Evolutionary conservation across 768 basidiomycete genomes (phyloP).

Genomic region (Auricularia sp.): DNA sequence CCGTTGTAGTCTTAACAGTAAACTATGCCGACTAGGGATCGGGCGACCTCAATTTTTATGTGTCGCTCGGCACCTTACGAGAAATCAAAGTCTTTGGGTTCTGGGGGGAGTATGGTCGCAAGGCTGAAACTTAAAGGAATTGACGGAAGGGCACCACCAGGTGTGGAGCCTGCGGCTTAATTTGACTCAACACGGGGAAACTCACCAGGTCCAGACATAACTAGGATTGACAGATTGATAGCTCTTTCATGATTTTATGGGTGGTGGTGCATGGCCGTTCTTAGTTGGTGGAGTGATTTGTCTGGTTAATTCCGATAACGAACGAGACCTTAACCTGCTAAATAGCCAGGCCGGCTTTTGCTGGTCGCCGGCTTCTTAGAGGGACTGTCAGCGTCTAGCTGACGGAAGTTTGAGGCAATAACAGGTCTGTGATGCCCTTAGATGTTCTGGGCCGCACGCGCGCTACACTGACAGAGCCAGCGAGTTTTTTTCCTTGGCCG

Average conservation of each 20-base stretch:
- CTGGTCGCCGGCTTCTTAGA: conserved; percentile 76
- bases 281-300: conserved; percentile 91
- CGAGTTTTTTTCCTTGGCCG: conserved; percentile 27
- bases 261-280: conserved; percentile 86
- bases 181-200: too few species aligned
- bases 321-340: conserved; percentile 91
- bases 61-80: too few species aligned
- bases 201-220: too few species aligned
- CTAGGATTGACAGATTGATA: too few species aligned
- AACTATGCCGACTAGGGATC: too few species aligned
- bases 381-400: conserved; percentile 73
- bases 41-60: too few species aligned
- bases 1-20: too few species aligned
- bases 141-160: conserved; percentile 78
- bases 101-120: conserved; percentile 68
- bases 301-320: conserved; percentile 95
- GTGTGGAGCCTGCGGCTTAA: conserved; percentile 73
- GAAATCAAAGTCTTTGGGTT: conserved; percentile 88
- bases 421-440: conserved; percentile 88
- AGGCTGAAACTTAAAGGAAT: conserved; percentile 77
- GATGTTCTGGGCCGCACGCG: conserved; percentile 83
- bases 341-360: conserved; percentile 73
- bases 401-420: conserved; percentile 84
- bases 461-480: conserved; percentile 86
- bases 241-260: conserved; percentile 79